Base-by-base conservation (phyloP, 805 yeast genomes). In the Nakazawaea ernobii region DNA sequence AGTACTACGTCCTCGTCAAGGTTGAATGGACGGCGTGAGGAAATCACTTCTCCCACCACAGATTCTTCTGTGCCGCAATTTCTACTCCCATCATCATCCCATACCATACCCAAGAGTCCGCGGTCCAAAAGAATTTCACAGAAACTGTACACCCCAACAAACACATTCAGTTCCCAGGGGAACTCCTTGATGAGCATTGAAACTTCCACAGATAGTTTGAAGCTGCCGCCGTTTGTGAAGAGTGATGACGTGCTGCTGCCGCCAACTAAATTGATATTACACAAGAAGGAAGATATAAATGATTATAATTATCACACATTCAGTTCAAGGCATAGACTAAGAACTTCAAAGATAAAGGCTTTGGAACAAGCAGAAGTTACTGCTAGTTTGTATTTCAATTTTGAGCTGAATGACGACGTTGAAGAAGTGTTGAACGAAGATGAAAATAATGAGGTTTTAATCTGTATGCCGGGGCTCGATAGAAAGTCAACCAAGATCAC, bases 311-410 rank as follows among this genome's bases (percentile, higher is more conserved):
- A 66, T 44, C 59, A 61, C 47, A 62, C 65, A 7, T 67, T 67
- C 50, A 58, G 63, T 46, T 56, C 67, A 1, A 56, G 47, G 2
- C 66, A 63, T 42, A 68, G 68, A 17, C 43, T 67, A 35, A 45
- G 70, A 43, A 33, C 59, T 11, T 60, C 67, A 17, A 67, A 66
- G 50, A 55, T 67, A 3, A 55, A 60, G 39, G 70, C 69, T 5
- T 58, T 66, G 49, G 70, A 67, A 48, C 68, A 66, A 43, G 62
- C 67, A 6, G 71, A 67, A 44, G 49, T 59, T 49, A 63, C 70
- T 4, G 49, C 66, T 8, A 59, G 55, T 39, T 44, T 59, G 40
- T 61, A 53, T 45, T 66, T 64, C 49, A 42, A 39, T 33, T 47
- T 39, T 24, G 50, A 47, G 20, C 41, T 36, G 38, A 42, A 46